Base-by-base conservation (phyloP, 108 stramenopile genomes). In the Chaetoceros tenuissimus region DNA sequence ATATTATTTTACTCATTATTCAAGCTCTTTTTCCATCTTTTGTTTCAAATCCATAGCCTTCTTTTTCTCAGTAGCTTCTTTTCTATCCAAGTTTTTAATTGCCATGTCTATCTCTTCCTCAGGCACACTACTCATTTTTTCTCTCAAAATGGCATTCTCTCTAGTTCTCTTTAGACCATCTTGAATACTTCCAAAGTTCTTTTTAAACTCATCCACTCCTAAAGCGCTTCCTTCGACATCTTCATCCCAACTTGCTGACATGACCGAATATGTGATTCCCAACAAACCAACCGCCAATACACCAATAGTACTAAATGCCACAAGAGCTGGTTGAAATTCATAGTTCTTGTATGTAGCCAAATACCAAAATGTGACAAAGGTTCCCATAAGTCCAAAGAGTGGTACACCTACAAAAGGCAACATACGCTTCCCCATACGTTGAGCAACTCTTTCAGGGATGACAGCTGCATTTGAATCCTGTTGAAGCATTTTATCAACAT, bases 401-500 rank as follows among this genome's bases (percentile, higher is more conserved):
- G 88, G 88, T 34, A 90, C 59, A 10, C 88, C 88, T 24, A 90
- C 88, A 64, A 90, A 86, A n/a, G 88, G 84, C 20, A 90, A 29
- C 88, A 90, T 90, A 0, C 88, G 74, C 16, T 69, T 68, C 31
- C 84, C 84, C 84, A 90, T 90, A 0, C 88, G 72, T 53, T 74
- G 70, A 8, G 88, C 88, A 13, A 90, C 88, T 53, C 69, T 66
- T 69, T 90, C 88, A 28, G 88, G 88, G 63, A 90, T 85, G 51
- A 71, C 82, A n/a, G 88, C 84, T 0, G 87, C 74, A 13, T 71
- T 63, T 10, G 70, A 48, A 29, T 78, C 66, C 48, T 79, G 72
- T 24, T 48, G 65, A 17, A 86, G 60, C 21, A 65, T 24, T 13
- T 63, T 61, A 54, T 90, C 88, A 3, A 64, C 53, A 8, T 74